Evolutionary conservation across 2,329 filamentous ascomycete species (phyloP), one percentile per base, ranked within the genome.

Genomic region (Exophiala bonariae): DNA sequence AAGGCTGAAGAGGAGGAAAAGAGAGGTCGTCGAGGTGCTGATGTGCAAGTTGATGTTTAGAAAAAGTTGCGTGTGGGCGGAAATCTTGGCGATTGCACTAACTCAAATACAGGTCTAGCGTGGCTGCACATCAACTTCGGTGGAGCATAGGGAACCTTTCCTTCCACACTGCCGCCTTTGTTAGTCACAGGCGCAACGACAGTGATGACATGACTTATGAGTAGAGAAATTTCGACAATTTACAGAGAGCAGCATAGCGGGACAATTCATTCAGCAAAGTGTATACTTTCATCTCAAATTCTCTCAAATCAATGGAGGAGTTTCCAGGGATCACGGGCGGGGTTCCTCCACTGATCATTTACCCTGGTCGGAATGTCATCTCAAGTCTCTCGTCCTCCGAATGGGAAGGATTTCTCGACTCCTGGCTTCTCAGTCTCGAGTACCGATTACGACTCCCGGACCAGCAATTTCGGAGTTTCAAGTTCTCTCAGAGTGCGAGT

Each of bases 381-480:
- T 78, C 79, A 56, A 78, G 79, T 57, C 78, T 96, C 50, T 74
- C 77, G 31, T 70, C 82, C 3, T 70, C 77, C 41, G 88, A 96
- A 68, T 96, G 90, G 90, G 77, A 85, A 55, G 75, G 80, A 23
- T 89, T 86, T 63, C 71, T 95, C 37, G 80, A 86, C 54, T 84
- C 88, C 28, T 96, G 89, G 89, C 71, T 83, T 14, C 72, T 80
- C 9, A 75, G 96, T 5, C 71, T 81, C 5, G 76, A 83, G 43
- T 77, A 83, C 2, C 80, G 90, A 54, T 66, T 93, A 22, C 74
- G 78, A 11, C 68, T 86, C 0, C 59, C 79, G 0, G 74, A 81
- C 5, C 61, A 74, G 1, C 70, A 81, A 1, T 86, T 84, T 61
- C 67, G 74, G 53, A 78, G 87, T 64, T 63, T 78, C 20, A 43